Evolutionary conservation across 805 yeast species (phyloP), one percentile per base, ranked within the genome.

Genomic region (Monosporozyma aquatica): DNA sequence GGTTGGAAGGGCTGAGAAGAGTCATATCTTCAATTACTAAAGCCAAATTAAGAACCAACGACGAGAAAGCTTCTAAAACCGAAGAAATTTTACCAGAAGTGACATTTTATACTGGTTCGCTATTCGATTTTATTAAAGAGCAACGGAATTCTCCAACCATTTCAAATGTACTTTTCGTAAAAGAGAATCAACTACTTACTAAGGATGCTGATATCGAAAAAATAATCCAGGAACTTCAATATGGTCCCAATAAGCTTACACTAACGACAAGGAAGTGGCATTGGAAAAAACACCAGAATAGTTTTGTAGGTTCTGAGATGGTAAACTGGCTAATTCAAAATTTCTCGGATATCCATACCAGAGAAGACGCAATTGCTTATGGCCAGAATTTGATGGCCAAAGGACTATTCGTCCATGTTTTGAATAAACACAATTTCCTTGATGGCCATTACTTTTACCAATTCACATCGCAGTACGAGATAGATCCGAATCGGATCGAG

Each of bases 391-490:
- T 90, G 34, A 84, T 87, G 94, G 72, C 76, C 7, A 68, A 68
- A 38, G 83, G 83, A 0, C 54, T 90, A 13, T 77, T 90, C 56
- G 68, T 61, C n/a, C 97, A 90, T 55, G 96, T 87, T 17, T 86
- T 83, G 46, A 69, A 76, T 36, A 72, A 90, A 26, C 97, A 90
- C 57, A 77, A 82, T 3, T 86, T 92, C 52, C 63, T 87, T 41
- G 95, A 90, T 64, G 98, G 98, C 0, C 89, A 92, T 55, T 90
- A 87, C 58, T 90, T 90, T 61, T 90, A 90, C 55, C 80, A 76
- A 52, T 60, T 89, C 40, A 71, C 70, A 17, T 74, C 75, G 1
- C 82, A 80, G 24, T 82, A 70, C 30, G 24, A 51, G 15, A 20
- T 27, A 5, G 51, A 43, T 33, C 37, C 40, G n/a, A 40, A 43